Evolutionary conservation across 2,329 filamentous ascomycete species (phyloP).

Genomic region (Fusarium drepaniforme): DNA sequence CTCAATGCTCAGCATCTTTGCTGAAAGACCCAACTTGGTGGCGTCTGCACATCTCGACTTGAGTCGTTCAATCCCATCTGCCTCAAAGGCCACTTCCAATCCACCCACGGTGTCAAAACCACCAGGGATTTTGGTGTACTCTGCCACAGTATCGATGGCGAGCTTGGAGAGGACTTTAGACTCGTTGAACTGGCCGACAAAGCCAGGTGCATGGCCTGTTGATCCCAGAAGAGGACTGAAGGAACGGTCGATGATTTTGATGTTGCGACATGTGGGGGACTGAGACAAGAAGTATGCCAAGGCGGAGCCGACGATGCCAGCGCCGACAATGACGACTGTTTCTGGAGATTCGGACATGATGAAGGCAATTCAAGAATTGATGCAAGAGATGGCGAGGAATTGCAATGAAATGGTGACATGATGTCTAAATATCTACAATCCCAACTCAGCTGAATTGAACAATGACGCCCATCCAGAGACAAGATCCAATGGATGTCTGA

Average conservation of each 20-base stretch:
- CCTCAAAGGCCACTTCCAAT: conserved; percentile 33
- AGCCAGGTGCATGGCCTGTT: conserved; percentile 36
- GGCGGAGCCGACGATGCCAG: conserved; percentile 36
- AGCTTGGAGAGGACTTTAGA: conserved; percentile 36
- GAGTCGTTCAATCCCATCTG: conserved; percentile 13
- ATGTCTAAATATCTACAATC: background rate
- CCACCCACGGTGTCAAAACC: conserved; percentile 39
- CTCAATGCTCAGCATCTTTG: conserved; percentile 18
- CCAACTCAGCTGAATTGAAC: background rate
- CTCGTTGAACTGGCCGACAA: conserved; percentile 42
- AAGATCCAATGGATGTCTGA: background rate
- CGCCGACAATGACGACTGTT: conserved; percentile 31
- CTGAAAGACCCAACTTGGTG: conserved; percentile 14
- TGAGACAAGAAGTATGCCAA: conserved; percentile 25
- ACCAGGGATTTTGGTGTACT: conserved; percentile 36
- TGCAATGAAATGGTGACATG: background rate
- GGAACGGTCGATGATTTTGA: conserved; percentile 38
- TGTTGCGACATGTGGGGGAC: conserved; percentile 5
- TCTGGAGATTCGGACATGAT: conserved; percentile 27
- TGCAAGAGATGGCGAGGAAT: background rate
- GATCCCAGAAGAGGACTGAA: conserved; percentile 27
- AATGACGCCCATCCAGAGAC: background rate
- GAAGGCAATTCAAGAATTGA: no score
- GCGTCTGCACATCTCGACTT: conserved; percentile 20
- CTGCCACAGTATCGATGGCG: conserved; percentile 35